Base-by-base conservation (phyloP, 1,284 basidiomycete species). In the Xerocomus amazonicus region DNA sequence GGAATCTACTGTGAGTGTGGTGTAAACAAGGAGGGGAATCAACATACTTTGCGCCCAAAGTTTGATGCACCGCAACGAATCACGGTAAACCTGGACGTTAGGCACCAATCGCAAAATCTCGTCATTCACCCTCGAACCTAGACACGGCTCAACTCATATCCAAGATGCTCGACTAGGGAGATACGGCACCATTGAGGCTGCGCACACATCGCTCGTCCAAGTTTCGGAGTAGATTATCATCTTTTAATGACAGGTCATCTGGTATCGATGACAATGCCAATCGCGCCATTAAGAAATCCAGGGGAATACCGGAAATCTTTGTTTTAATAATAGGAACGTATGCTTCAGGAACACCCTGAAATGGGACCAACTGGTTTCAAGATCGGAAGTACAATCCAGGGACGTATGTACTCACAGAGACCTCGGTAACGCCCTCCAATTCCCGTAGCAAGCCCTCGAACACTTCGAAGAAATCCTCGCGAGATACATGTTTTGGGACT, bases 91-190 rank as follows among this genome's bases (percentile, higher is more conserved):
- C 50, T 87, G 79, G 17, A 96, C 91, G 64, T 98, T 90, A 16
- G 97, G 97, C 2, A 99, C 96, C 31, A 99, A 78, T 49, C 94
- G 86, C 58, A 99, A 72, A 56, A 99, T 97, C 68, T 97, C 92
- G 66, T 99, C 96, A 17, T 92, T 97, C 27, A 99, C 95, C 47
- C 97, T 83, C 42, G 95, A 97, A 55, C 95, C 92, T 94, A 63
- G 19, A 56, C 38, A 14, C n/a, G 34, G 43, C 44, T 57, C 49
- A 52, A 51, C 41, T 32, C 35, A n/a, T 32, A 38, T 33, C 45
- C 42, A 37, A 50, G 29, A 57, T 27, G 12, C 6, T 31, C 51
- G 29, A 35, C 1, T 17, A 40, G 53, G 34, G 35, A 34, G 45
- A 46, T 48, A 38, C 47, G 19, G 39, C 57, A 89, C 93, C 96